Evolutionary conservation across 768 basidiomycete species (phyloP).

Genomic region (Boletus huronensis): DNA sequence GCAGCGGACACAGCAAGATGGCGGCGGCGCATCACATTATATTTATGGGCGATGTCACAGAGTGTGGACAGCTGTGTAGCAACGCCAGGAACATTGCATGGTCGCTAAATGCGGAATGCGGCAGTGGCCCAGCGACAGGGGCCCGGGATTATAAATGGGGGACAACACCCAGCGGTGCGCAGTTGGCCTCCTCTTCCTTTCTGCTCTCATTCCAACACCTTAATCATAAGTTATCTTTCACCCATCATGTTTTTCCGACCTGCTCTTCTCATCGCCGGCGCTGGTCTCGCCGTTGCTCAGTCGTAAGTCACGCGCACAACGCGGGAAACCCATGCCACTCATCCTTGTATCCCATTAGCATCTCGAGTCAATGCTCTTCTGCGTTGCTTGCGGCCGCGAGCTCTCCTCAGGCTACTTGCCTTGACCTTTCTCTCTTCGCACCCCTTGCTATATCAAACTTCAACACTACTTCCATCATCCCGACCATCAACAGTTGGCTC

Average conservation of each 20-base stretch:
- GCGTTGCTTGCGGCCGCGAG: slow-evolving; percentile 45
- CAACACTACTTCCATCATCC: slow-evolving; percentile 32
- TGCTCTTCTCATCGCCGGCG: slow-evolving; percentile 30
- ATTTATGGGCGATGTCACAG: no score
- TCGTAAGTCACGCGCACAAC: slow-evolving; percentile 33
- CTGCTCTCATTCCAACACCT: neutral
- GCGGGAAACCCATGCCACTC: neutral
- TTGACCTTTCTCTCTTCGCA: slow-evolving; percentile 36
- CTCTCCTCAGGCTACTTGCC: slow-evolving; percentile 35
- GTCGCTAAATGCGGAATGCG: neutral
- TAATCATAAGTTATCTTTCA: neutral
- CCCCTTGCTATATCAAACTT: slow-evolving; percentile 26
- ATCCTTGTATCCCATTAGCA: neutral
- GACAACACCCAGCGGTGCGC: slow-evolving; percentile 7
- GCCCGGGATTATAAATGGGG: slow-evolving; percentile 19
- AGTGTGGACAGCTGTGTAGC: neutral
- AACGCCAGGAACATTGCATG: neutral
- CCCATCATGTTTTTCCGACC: slow-evolving; percentile 25
- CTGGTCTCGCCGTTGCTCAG: slow-evolving; percentile 41
- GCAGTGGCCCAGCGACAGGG: neutral
- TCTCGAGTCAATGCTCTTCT: slow-evolving; percentile 40
- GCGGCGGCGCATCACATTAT: neutral
- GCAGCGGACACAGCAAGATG: neutral
- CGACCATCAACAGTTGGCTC: slow-evolving; percentile 58
- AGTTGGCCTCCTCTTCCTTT: neutral